Percentiles rank a stretch among this genome's conserved stretches.
phyloP scores from a whole-genome alignment of 1,284 basidiomycete genomes.

The Pseudozyma pruni region DNA sequence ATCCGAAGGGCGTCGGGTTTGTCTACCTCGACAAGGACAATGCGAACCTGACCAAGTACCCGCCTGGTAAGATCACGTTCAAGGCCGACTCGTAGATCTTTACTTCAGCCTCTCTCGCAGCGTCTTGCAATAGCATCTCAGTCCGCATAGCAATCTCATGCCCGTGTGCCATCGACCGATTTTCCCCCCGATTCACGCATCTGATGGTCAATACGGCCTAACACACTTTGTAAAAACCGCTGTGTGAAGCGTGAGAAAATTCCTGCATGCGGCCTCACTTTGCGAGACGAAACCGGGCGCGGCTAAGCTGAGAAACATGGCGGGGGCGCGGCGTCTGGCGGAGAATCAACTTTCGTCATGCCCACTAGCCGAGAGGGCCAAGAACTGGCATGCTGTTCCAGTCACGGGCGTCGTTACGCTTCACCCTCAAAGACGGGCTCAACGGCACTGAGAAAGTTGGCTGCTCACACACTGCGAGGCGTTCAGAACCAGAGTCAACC shows the following conservation, averaged over 20 bases:
- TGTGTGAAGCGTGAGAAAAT: neutral
- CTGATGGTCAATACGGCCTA: too few species aligned
- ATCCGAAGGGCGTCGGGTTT: conserved; percentile 10
- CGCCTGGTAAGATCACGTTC: conserved; percentile 25
- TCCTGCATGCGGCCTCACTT: conserved; percentile 1
- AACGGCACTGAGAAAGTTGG: too few species aligned
- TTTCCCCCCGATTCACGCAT: too few species aligned
- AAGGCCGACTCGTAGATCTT: conserved; percentile 4
- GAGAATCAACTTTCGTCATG: neutral
- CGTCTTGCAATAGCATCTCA: too few species aligned
- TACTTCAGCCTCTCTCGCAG: neutral
- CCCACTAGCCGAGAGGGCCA: too few species aligned
- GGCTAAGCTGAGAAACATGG: conserved; percentile 4
- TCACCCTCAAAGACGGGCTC: too few species aligned
- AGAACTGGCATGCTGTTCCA: too few species aligned
- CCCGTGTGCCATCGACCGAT: too few species aligned
- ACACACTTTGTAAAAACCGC: too few species aligned
- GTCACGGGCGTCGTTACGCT: too few species aligned
- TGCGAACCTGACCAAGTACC: conserved; percentile 22
- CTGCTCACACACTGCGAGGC: too few species aligned
- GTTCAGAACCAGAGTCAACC: too few species aligned
- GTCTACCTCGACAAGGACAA: conserved; percentile 8
- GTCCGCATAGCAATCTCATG: neutral
- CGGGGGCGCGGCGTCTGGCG: neutral
- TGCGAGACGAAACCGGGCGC: conserved; percentile 1